These are phyloP conservation scores for Lentinula lateritia DNA, from an alignment of 768 basidiomycete species.

Conservation along the genomic window DNA sequence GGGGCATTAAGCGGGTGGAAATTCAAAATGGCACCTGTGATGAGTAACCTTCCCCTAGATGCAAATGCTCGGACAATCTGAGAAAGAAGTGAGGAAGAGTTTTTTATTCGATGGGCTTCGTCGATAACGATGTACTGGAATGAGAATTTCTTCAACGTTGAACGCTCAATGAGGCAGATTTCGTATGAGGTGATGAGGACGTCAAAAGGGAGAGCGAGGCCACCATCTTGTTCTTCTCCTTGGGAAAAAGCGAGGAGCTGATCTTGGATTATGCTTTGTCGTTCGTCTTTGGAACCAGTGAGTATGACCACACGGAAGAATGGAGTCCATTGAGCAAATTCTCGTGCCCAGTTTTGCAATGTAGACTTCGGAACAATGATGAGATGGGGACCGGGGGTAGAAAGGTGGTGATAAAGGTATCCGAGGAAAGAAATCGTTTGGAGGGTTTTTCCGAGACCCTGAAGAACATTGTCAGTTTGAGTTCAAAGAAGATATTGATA, in stretches of 20 bases:
- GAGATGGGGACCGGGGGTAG: constrained; percentile 79
- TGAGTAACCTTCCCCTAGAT: constrained; percentile 84
- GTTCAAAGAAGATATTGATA: neutral
- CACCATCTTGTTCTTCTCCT: neutral
- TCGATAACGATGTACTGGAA: constrained; percentile 99
- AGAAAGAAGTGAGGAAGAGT: constrained; percentile 91
- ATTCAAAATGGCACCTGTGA: constrained; percentile 56
- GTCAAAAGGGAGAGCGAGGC: constrained; percentile 47
- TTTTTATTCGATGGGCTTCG: constrained; percentile 99
- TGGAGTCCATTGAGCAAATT: constrained; percentile 88
- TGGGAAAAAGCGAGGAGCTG: constrained; percentile 69
- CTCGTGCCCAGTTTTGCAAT: constrained; percentile 93
- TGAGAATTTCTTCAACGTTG: constrained; percentile 87
- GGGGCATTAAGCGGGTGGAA: too few relatives aligned
- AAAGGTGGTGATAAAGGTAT: constrained; percentile 83
- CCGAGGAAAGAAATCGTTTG: constrained; percentile 97
- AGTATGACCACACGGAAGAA: constrained; percentile 79
- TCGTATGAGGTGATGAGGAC: constrained; percentile 96
- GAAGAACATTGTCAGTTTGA: constrained; percentile 5
- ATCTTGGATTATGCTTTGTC: constrained; percentile 72
- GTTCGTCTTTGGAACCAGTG: constrained; percentile 87
- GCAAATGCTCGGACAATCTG: constrained; percentile 92
- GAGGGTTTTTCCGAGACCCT: constrained; percentile 97
- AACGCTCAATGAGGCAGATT: constrained; percentile 92
- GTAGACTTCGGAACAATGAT: constrained; percentile 99